Conservation (phyloP, 768 basidiomycete species). For the Crepidotus variabilis region DNA sequence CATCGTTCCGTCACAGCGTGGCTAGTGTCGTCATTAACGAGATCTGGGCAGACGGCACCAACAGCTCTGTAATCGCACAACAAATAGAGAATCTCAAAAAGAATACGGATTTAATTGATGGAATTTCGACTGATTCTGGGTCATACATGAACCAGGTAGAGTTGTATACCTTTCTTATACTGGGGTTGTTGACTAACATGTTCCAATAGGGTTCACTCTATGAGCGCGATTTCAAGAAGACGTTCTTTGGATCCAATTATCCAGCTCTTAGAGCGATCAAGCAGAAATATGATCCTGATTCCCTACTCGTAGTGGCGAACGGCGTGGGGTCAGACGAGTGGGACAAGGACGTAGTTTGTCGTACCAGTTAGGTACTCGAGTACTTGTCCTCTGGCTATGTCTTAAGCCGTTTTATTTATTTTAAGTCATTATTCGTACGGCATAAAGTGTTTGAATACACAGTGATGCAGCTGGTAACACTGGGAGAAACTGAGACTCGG, state of each 20-base stretch:
- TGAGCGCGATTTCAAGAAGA: slow-evolving; percentile 35
- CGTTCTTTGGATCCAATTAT: slow-evolving; percentile 47
- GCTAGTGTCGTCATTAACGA: slow-evolving; percentile 22
- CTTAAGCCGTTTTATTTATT: too few relatives aligned
- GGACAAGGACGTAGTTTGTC: not conserved
- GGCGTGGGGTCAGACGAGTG: slow-evolving; percentile 30
- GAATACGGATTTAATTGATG: slow-evolving; percentile 20
- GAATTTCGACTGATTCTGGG: slow-evolving; percentile 29
- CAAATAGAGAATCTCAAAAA: slow-evolving; percentile 14
- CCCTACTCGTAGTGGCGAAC: slow-evolving; percentile 39
- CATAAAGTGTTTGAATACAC: too few relatives aligned
- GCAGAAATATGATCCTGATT: slow-evolving; percentile 37
- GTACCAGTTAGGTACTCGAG: not conserved
- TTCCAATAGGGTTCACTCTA: slow-evolving; percentile 37
- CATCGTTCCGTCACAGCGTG: slow-evolving; percentile 43
- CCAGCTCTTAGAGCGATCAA: slow-evolving; percentile 37
- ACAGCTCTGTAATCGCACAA: slow-evolving; percentile 16
- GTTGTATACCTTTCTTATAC: not conserved
- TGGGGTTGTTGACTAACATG: not conserved
- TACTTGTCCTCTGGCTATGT: too few relatives aligned
- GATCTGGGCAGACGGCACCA: slow-evolving; percentile 25
- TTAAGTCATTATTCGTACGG: too few relatives aligned
- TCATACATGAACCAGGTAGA: slow-evolving; percentile 51
- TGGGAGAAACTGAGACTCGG: too few relatives aligned
- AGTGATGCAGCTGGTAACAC: too few relatives aligned